These are phyloP conservation scores for Phytomonas francai DNA, from an alignment of 208 protist genomes.

Conservation along the genomic window DNA sequence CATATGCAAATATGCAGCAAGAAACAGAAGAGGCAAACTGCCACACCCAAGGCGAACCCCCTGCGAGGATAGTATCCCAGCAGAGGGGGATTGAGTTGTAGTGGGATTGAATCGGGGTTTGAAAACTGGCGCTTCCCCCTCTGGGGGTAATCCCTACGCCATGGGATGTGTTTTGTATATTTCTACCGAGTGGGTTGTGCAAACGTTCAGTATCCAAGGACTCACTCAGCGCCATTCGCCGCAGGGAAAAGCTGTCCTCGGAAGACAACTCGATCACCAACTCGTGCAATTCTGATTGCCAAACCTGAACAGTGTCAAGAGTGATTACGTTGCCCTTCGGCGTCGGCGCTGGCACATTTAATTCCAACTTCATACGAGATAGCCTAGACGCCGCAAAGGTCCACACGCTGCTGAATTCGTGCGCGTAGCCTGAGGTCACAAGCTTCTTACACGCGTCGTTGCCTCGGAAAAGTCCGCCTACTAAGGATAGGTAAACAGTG, in stretches of 20 bases:
- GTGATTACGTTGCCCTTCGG: slow-evolving; percentile 20
- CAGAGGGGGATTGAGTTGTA: slow-evolving; percentile 50
- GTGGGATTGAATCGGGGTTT: slow-evolving; percentile 8
- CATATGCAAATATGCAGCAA: slow-evolving; percentile 32
- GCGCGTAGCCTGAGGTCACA: slow-evolving; percentile 23
- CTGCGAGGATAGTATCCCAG: slow-evolving; percentile 60
- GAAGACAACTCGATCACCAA: slow-evolving; percentile 59
- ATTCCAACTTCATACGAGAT: slow-evolving; percentile 20
- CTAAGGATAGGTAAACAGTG: slow-evolving; percentile 39
- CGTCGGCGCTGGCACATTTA: slow-evolving; percentile 26
- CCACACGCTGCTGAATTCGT: slow-evolving; percentile 35
- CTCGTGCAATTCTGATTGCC: slow-evolving; percentile 60
- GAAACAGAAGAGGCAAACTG: slow-evolving; percentile 50
- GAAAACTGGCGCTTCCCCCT: neutral
- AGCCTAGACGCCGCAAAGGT: slow-evolving; percentile 25
- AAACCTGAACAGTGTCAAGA: slow-evolving; percentile 33
- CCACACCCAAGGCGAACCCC: slow-evolving; percentile 43
- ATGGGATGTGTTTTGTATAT: neutral
- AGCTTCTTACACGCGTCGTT: slow-evolving; percentile 31
- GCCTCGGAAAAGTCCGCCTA: slow-evolving; percentile 34
- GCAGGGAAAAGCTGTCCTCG: slow-evolving; percentile 54
- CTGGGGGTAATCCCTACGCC: neutral
- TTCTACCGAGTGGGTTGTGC: neutral
- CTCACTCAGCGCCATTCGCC: slow-evolving; percentile 13
- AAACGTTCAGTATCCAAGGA: neutral